Evolutionary conservation across 2,329 filamentous ascomycete genomes (phyloP), one percentile per base, ranked within the genome.

Genomic region (Penicillium sp.): DNA sequence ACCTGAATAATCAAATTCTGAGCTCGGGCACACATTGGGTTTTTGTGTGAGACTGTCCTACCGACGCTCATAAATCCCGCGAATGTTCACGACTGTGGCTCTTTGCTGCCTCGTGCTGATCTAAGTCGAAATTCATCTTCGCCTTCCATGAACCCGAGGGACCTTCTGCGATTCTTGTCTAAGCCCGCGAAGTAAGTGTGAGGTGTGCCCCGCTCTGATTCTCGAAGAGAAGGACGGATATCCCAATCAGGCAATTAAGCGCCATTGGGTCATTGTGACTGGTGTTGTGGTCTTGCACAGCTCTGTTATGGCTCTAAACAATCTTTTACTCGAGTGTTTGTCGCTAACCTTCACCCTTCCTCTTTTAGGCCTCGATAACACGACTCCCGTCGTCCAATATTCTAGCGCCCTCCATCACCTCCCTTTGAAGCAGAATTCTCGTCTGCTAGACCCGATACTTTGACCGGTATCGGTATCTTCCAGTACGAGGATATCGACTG

Each of bases 101-200:
- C 60, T 58, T 57, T 53, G 61, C 65, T 65, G 61, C 61, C 55
- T 63, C 63, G 58, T 58, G 62, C 61, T 66, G 52, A 53, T 65
- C 41, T 71, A 59, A 67, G 59, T 57, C 57, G 60, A 63, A 62
- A 58, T 58, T 63, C 55, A 54, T 57, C 52, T 55, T 52, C 52
- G 65, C 76, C 74, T 82, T 88, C 83, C 85, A 95, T 95, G 90
- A 91, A 83, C 87, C 86, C 81, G 73, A 87, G 86, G 77, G 88
- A 95, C 75, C 84, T 95, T 68, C 83, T 95, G 70, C 88, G 89
- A 77, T 93, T 95, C 78, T 83, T 95, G 65, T 95, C 89, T 71
- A 93, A 93, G 80, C 89, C 89, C 70, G 88, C 89, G 74, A 95
- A 95, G 90, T 95, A 76, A 70, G 87, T 77, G 56, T 52, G 53